Base-by-base conservation (phyloP, 1,284 basidiomycete genomes). In the Papiliotrema flavescens region DNA sequence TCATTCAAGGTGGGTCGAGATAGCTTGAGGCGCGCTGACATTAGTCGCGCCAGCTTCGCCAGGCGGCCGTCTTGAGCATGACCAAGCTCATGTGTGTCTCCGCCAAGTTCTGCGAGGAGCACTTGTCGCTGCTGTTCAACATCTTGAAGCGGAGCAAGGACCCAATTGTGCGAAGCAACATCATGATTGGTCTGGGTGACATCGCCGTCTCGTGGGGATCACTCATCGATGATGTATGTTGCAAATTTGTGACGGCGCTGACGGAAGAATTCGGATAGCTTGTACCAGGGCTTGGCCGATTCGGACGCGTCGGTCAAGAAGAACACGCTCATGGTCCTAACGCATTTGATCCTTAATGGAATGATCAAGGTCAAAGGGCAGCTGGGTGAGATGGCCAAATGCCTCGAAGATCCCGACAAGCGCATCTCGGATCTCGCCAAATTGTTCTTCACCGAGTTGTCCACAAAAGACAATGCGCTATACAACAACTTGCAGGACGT, bases 361-460 rank as follows among this genome's bases (percentile, higher is more conserved):
- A 98, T 98, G 95, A 91, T 97, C 80, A 98, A 98, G 76, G 95
- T 98, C 70, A 98, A 98, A 76, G 96, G 96, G 1, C 95, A 98
- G 74, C 80, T 98, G 3, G 95, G 96, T 34, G 96, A 98, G 80
- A 97, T 99, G 93, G 96, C 95, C 34, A 99, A 98, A 78, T 98
- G 95, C 69, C 78, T 98, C 20, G 92, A 98, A 75, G 94, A 98
- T 76, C 80, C 84, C n/a, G 95, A 98, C 60, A 81, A 81, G 54
- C 80, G 94, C 11, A 89, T 98, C 57, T 85, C 88, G 15, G 93
- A 98, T 68, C 81, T 99, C 19, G 94, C 96, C 39, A 96, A 94
- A 75, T 76, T 98, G 52, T 99, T 99, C 84, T 98, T 99, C 80
- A 87, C 85, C 23, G 93, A 98, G 70, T 79, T 98, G 37, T 89